These are phyloP conservation scores for Ceratobasidium sp. DNA, from an alignment of 1,284 basidiomycete species.

Conservation along the genomic window DNA sequence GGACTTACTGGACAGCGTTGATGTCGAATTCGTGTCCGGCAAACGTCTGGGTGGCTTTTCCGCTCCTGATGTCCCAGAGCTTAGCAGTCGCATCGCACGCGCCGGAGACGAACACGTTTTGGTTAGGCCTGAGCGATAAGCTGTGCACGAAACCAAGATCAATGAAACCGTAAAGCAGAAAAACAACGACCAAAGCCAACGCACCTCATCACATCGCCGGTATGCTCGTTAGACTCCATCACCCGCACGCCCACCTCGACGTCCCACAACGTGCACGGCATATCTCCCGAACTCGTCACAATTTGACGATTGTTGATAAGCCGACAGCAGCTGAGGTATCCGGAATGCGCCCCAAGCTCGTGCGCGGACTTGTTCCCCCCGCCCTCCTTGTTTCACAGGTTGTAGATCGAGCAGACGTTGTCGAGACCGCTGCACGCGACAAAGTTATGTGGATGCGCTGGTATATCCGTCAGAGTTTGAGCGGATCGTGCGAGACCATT, in stretches of 20 bases:
- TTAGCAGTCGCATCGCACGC: constrained; percentile 99
- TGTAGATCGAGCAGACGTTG: constrained; percentile 99
- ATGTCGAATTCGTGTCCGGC: constrained; percentile 99
- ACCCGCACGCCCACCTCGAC: constrained; percentile 96
- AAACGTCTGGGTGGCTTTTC: constrained; percentile 98
- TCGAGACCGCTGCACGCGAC: constrained; percentile 99
- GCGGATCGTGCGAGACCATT: constrained; percentile 27
- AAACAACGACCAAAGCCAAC: constrained; percentile 50
- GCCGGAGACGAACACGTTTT: constrained; percentile 97
- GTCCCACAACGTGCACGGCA: constrained; percentile 99
- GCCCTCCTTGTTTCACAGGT: constrained; percentile 80
- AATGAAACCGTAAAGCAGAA: not conserved
- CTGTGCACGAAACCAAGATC: constrained; percentile 63
- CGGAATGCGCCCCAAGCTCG: constrained; percentile 96
- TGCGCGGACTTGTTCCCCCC: constrained; percentile 84
- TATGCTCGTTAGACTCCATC: constrained; percentile 98
- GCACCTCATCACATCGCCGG: constrained; percentile 99
- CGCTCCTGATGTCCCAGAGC: constrained; percentile 98
- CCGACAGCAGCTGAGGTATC: constrained; percentile 97
- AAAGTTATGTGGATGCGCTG: constrained; percentile 69
- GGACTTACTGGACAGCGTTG: constrained; percentile 94
- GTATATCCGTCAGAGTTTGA: constrained; percentile 44
- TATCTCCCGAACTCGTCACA: constrained; percentile 96
- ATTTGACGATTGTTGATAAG: constrained; percentile 99
- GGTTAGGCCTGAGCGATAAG: constrained; percentile 92